Base-by-base conservation (phyloP, 164 flowering plant genomes). In the Euptelea pleiosperma region DNA sequence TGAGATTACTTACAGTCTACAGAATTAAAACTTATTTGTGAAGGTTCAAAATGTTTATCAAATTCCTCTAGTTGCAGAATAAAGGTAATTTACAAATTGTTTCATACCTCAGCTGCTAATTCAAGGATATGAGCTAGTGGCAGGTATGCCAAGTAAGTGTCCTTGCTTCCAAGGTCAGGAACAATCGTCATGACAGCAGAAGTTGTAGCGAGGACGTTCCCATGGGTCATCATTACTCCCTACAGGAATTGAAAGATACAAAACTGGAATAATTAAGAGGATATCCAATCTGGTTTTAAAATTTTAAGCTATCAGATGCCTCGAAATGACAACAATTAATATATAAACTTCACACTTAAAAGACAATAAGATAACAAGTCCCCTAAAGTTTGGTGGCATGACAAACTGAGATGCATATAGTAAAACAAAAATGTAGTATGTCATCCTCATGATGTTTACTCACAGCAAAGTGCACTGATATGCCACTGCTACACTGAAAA, bases 201-300 rank as follows among this genome's bases (percentile, higher is more conserved):
- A 69, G 75, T 77, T 49, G 86, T 79, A 43, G 99, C 86, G 55
- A 90, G 68, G 46, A 93, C 78, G 66, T 93, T 93, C 7, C 84
- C 75, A 73, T 93, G 99, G 39, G 97, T 85, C 99, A 93, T 90
- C 96, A 90, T 88, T 29, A 93, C 97, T 67, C 99, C 99, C 99
- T 93, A 75, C 61, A 77, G 2, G 43, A 74, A 35, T 37, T 40
- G 31, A 16, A 54, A 57, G 16, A 35, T n/a, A n/a, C 19, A 24
- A 47, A 49, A 22, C 16, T 8, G 0, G 29, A 57, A 57, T n/a
- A 18, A 11, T 19, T 57, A 44, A 24, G n/a, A 33, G 1, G 29
- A 22, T 6, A 25, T 15, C 1, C 2, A 19, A 44, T 31, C 24
- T 10, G n/a, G 47, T n/a, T 28, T 30, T 16, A 12, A 3, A 42